A percentile compares a stretch with the other conserved stretches of the same genome.
phyloP scores from a whole-genome alignment of 192 early-diverging fungal genomes.

The Fimicolochytrium jonesii region DNA sequence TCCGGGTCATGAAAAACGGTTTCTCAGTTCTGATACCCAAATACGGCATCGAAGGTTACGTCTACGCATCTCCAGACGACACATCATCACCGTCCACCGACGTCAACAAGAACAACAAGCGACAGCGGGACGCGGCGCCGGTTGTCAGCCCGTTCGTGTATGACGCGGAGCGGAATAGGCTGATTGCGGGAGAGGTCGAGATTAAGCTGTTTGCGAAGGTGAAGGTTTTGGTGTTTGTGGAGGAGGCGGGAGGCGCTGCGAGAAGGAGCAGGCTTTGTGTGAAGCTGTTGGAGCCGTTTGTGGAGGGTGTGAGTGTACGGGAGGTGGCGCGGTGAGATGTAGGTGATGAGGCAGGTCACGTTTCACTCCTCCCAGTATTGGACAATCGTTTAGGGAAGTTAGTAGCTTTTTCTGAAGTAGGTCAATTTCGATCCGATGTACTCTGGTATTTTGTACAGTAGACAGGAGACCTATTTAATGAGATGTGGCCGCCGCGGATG shows the following conservation, averaged over 20 bases:
- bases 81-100: background rate
- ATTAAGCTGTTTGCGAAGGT: slow-evolving; percentile 80
- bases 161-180: slow-evolving; percentile 32
- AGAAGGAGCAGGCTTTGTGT: slow-evolving; percentile 42
- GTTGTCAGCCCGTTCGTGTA: too few relatives aligned
- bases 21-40: slow-evolving; percentile 87
- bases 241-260: slow-evolving; percentile 47
- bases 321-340: too few relatives aligned
- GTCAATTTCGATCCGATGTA: too few relatives aligned
- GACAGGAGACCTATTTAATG: too few relatives aligned
- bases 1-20: slow-evolving; percentile 90
- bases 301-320: slow-evolving; percentile 43
- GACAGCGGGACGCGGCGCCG: too few relatives aligned
- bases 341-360: too few relatives aligned
- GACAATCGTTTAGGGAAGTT: too few relatives aligned
- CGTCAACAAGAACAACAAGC: too few relatives aligned
- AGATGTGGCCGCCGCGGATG: too few relatives aligned
- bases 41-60: slow-evolving; percentile 92
- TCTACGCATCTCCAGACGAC: slow-evolving; percentile 41
- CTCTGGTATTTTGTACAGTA: too few relatives aligned
- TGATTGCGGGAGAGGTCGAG: slow-evolving; percentile 33
- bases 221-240: slow-evolving; percentile 63
- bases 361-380: too few relatives aligned
- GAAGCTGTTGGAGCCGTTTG: slow-evolving; percentile 42
- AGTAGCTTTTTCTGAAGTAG: too few relatives aligned